Conservation (phyloP, 768 basidiomycete genomes). For the Exsudoporus frostii region DNA sequence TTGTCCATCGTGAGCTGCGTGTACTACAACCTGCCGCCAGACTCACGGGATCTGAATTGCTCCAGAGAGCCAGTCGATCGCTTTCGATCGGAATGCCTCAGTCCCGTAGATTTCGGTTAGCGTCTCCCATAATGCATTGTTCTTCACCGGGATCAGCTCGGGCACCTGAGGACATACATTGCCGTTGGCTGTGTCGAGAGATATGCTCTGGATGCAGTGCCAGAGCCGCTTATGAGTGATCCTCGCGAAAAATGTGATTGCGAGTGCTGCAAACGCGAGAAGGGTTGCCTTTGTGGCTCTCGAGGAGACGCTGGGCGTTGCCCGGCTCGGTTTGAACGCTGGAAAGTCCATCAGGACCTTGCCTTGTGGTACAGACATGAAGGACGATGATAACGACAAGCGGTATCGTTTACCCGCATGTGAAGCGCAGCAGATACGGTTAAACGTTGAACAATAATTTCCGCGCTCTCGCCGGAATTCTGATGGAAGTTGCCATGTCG, state of each 20-base stretch:
- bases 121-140: slow-evolving; percentile 32
- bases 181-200: background rate
- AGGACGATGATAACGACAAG: background rate
- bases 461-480: background rate
- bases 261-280: slow-evolving; percentile 18
- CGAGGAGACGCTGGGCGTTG: slow-evolving; percentile 2
- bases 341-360: slow-evolving; percentile 13
- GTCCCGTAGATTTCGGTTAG: slow-evolving; percentile 32
- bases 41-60: slow-evolving; percentile 42
- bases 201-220: background rate
- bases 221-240: slow-evolving; percentile 2
- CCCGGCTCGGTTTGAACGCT: slow-evolving; percentile 5
- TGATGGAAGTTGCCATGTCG: background rate
- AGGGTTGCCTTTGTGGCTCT: slow-evolving; percentile 7
- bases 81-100: slow-evolving; percentile 34
- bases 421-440: background rate
- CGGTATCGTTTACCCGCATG: background rate
- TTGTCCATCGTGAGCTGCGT: slow-evolving; percentile 3
- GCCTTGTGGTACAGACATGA: slow-evolving; percentile 14
- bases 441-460: background rate
- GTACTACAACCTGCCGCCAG: background rate
- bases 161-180: slow-evolving; percentile 36
- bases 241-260: slow-evolving; percentile 12
- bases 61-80: slow-evolving; percentile 37
- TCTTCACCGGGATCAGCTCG: slow-evolving; percentile 33